A percentile compares a stretch with the other conserved stretches of the same genome.
Evolutionary conservation across 805 yeast genomes (phyloP).

Genomic region (Teunomyces gatunensis): DNA sequence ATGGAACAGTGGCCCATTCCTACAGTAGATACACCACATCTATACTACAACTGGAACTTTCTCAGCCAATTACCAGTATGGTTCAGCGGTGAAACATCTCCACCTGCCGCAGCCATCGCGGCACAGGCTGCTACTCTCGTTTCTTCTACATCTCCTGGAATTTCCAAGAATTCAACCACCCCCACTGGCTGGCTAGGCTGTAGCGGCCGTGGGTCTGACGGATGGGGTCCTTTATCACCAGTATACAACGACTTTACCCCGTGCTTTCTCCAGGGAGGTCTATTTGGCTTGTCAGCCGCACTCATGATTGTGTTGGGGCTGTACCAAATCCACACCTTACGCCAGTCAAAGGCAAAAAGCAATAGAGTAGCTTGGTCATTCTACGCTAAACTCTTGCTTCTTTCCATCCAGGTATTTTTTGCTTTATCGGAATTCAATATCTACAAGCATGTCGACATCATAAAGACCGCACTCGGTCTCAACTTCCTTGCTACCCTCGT

Average conservation of each 20-base stretch:
- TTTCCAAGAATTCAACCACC: neutral
- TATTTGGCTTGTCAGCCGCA: conserved; percentile 41
- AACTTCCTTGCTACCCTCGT: conserved; percentile 46
- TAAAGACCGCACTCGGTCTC: conserved; percentile 21
- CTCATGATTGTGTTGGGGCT: conserved; percentile 45
- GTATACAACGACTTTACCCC: conserved; percentile 54
- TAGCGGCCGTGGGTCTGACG: conserved; percentile 33
- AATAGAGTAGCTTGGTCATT: conserved; percentile 38
- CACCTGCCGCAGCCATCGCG: neutral
- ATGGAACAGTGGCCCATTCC: conserved; percentile 3
- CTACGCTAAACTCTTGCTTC: conserved; percentile 40
- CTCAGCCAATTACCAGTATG: conserved; percentile 16
- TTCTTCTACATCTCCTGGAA: no score
- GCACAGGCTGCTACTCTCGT: neutral
- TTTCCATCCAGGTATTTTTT: conserved; percentile 37
- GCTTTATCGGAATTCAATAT: conserved; percentile 20
- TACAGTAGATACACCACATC: conserved; percentile 4
- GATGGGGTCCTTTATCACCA: conserved; percentile 42
- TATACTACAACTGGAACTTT: conserved; percentile 11
- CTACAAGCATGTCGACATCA: conserved; percentile 19
- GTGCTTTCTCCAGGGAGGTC: conserved; percentile 55
- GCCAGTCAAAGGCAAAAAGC: conserved; percentile 28
- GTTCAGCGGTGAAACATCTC: neutral
- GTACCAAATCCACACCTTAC: conserved; percentile 30
- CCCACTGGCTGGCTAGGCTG: conserved; percentile 27